These are phyloP conservation scores for Teratosphaeria pseudoeucalypti DNA, from an alignment of 2,329 filamentous ascomycete genomes.

Conservation along the genomic window DNA sequence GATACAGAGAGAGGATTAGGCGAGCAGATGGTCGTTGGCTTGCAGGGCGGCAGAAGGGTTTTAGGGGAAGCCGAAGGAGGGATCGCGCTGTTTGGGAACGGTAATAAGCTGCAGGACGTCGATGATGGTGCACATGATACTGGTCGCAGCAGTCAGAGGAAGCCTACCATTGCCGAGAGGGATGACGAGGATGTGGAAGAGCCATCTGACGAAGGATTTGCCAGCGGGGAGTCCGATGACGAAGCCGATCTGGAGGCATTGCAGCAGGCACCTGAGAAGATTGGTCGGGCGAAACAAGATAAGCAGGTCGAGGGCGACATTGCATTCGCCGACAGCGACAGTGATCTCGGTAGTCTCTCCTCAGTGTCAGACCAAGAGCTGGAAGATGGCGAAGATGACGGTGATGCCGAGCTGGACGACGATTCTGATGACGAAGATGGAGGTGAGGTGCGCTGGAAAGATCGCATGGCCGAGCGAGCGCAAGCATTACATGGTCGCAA, in stretches of 20 bases:
- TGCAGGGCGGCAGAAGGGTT: constrained; percentile 72
- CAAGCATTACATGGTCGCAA: constrained; percentile 58
- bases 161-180: constrained; percentile 39
- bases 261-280: constrained; percentile 36
- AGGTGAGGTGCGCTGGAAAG: constrained; percentile 73
- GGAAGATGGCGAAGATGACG: constrained; percentile 33
- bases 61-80: constrained; percentile 75
- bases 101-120: constrained; percentile 54
- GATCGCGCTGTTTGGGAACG: constrained; percentile 75
- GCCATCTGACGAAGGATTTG: constrained; percentile 41
- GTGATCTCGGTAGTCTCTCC: constrained; percentile 83
- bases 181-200: constrained; percentile 40
- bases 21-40: constrained; percentile 83
- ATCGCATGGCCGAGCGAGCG: constrained; percentile 69
- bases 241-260: constrained; percentile 38
- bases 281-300: constrained; percentile 41
- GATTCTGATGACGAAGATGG: constrained; percentile 56
- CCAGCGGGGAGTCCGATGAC: constrained; percentile 41
- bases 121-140: constrained; percentile 34
- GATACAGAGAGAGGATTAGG: constrained; percentile 75
- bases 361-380: constrained; percentile 45
- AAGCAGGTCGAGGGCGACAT: constrained; percentile 54
- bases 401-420: constrained; percentile 56
- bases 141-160: constrained; percentile 33
- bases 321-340: constrained; percentile 92